Evolutionary conservation across 2,329 filamentous ascomycete species (phyloP).

Genomic region (Aureobasidium sp.): DNA sequence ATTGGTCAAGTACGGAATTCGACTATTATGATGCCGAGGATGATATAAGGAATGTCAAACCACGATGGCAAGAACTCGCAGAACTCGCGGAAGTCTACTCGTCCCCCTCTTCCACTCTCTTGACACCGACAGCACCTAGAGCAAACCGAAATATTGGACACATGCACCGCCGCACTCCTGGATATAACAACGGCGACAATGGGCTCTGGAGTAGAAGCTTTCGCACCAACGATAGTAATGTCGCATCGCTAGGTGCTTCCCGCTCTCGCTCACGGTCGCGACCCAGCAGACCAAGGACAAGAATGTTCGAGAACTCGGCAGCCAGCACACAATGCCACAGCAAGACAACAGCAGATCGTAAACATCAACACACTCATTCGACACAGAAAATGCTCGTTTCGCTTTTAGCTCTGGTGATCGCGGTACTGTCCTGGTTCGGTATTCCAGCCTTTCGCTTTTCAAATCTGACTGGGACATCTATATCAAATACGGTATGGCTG

Average conservation of each 20-base stretch:
- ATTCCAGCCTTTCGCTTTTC: not conserved
- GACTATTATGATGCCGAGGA: not conserved
- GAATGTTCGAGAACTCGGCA: no score
- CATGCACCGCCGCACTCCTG: not conserved
- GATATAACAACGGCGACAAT: not conserved
- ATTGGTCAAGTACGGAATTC: not conserved
- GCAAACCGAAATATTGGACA: not conserved
- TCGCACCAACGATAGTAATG: not conserved
- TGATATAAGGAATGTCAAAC: constrained; percentile 4
- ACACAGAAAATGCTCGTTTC: not conserved
- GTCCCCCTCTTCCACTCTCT: no score
- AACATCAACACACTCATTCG: not conserved
- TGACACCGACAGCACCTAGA: not conserved
- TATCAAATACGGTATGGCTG: not conserved
- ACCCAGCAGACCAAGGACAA: not conserved
- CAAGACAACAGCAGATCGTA: not conserved
- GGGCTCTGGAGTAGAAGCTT: not conserved
- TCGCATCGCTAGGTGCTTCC: not conserved
- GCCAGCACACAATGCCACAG: not conserved
- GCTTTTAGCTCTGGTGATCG: not conserved
- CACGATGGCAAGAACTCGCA: constrained; percentile 2
- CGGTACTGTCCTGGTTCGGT: not conserved
- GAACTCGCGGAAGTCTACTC: not conserved
- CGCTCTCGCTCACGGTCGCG: not conserved
- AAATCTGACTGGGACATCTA: not conserved